Percentiles rank a stretch among this genome's conserved stretches.
Conservation (phyloP, 148 eudicot species). For the Persicaria maculosa region DNA sequence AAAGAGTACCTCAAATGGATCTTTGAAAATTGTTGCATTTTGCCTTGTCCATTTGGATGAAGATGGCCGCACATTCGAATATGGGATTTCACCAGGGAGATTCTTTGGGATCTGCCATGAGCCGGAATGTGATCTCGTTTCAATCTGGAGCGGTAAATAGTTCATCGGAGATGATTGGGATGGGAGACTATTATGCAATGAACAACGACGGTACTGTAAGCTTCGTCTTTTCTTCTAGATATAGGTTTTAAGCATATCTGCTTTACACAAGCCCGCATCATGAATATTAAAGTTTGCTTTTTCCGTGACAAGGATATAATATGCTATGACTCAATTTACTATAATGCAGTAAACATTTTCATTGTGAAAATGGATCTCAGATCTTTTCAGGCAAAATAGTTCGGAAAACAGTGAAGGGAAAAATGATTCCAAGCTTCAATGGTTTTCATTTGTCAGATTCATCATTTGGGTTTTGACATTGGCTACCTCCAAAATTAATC, state of each 20-base stretch:
- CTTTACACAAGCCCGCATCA: neutral
- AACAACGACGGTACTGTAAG: conserved; percentile 30
- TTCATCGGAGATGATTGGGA: conserved; percentile 48
- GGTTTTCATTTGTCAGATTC: no score
- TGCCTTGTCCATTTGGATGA: neutral
- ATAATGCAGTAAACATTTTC: neutral
- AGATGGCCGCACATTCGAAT: conserved; percentile 57
- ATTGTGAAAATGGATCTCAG: no score
- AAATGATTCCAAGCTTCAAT: no score
- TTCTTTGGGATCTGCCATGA: conserved; percentile 34
- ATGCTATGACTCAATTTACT: neutral
- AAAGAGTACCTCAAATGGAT: conserved; percentile 1
- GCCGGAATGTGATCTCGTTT: conserved; percentile 49
- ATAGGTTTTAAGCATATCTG: neutral
- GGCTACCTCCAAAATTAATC: no score
- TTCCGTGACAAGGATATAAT: neutral
- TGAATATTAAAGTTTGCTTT: neutral
- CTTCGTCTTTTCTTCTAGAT: conserved; percentile 25
- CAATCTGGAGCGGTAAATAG: conserved; percentile 54
- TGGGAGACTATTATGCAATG: conserved; percentile 42
- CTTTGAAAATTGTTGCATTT: neutral
- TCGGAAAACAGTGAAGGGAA: no score
- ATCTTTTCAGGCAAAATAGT: no score
- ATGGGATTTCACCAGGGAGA: conserved; percentile 52
- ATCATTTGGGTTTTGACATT: no score